Evolutionary conservation across 495 filamentous ascomycete species (phyloP).

Genomic region (Cercophora newfieldiana): DNA sequence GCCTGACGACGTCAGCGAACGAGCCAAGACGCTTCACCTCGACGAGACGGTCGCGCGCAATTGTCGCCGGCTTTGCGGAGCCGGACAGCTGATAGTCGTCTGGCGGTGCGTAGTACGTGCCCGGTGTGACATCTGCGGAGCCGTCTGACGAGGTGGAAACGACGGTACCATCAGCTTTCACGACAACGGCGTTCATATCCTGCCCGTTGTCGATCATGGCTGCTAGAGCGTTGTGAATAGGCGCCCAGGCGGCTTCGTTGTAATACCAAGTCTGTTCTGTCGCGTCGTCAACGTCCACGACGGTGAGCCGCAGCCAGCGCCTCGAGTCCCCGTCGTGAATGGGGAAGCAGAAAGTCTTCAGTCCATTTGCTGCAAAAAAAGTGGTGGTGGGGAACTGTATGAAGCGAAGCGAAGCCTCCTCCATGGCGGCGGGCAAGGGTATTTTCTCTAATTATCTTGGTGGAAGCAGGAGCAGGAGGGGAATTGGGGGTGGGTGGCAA

Average conservation of each 20-base stretch:
- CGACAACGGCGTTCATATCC: not conserved
- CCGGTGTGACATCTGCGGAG: constrained; percentile 3
- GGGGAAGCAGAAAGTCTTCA: constrained; percentile 1
- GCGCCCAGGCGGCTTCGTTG: constrained; percentile 2
- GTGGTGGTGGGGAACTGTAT: constrained; percentile 1
- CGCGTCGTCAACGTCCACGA: constrained; percentile 1
- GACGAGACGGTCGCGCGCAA: constrained; percentile 5
- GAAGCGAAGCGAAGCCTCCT: constrained; percentile 7
- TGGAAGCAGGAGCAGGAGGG: constrained; percentile 5
- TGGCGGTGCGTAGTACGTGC: not conserved
- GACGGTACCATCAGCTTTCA: constrained; percentile 3
- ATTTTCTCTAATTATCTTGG: constrained; percentile 2
- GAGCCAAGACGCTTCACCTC: constrained; percentile 6
- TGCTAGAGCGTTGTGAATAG: constrained; percentile 3
- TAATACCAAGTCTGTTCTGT: not conserved
- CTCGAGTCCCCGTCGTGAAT: constrained; percentile 6
- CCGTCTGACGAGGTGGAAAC: constrained; percentile 1
- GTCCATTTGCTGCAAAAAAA: constrained; percentile 1
- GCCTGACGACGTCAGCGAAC: constrained; percentile 6
- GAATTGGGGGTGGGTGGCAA: constrained; percentile 10
- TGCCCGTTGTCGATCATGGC: constrained; percentile 3
- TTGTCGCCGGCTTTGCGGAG: not conserved
- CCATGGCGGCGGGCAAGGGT: constrained; percentile 7
- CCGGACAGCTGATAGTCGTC: not conserved
- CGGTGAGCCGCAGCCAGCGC: constrained; percentile 5